Conservation (phyloP, 1,284 basidiomycete species). For the Puccinia triticina region DNA sequence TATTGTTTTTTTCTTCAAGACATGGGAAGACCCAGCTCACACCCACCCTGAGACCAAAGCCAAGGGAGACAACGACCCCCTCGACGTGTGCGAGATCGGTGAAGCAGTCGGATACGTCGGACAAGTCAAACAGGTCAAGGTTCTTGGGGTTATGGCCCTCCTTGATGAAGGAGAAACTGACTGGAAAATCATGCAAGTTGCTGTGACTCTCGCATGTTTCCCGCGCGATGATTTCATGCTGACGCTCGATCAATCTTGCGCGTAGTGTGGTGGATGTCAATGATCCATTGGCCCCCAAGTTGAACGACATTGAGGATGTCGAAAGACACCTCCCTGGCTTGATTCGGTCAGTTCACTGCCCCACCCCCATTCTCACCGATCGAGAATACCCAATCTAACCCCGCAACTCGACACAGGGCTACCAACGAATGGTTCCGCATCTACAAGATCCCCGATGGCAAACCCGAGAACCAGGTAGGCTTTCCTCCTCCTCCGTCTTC, state of each 20-base stretch:
- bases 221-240: slow-evolving; percentile 56
- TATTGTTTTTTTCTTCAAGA: slow-evolving; percentile 65
- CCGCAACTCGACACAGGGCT: slow-evolving; percentile 24
- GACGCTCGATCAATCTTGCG: neutral
- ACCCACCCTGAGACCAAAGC: slow-evolving; percentile 97
- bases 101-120: slow-evolving; percentile 97
- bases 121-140: slow-evolving; percentile 99
- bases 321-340: slow-evolving; percentile 97
- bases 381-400: slow-evolving; percentile 78
- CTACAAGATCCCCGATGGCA: slow-evolving; percentile 77
- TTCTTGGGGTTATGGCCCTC: slow-evolving; percentile 99
- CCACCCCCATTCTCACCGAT: neutral
- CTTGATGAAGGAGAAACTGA: slow-evolving; percentile 97
- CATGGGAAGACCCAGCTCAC: slow-evolving; percentile 92
- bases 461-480: slow-evolving; percentile 70
- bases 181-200: slow-evolving; percentile 72
- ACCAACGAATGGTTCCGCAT: slow-evolving; percentile 55
- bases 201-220: slow-evolving; percentile 65
- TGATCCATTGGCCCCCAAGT: slow-evolving; percentile 91
- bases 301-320: slow-evolving; percentile 99
- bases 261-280: slow-evolving; percentile 82
- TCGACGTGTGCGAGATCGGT: slow-evolving; percentile 99
- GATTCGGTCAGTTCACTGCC: slow-evolving; percentile 66
- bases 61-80: slow-evolving; percentile 97
- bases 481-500: neutral